phyloP scores from a whole-genome alignment of 768 basidiomycete species.

The Suillus brevipes region DNA sequence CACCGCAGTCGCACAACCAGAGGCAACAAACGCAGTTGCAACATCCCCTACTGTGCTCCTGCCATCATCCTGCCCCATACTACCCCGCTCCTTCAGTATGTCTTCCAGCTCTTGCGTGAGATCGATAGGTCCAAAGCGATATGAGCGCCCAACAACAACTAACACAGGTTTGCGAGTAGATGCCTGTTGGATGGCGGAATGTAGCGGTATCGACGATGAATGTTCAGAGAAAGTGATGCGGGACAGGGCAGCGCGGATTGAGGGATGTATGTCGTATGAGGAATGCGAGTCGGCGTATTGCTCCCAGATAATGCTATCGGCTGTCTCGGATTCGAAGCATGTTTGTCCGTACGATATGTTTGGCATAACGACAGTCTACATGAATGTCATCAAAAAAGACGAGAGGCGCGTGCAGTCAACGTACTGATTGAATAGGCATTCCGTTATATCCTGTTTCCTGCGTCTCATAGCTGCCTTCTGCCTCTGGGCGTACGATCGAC shows the following conservation, averaged over 20 bases:
- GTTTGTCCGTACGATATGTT: constrained; percentile 76
- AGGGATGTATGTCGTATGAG: constrained; percentile 11
- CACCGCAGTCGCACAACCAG: constrained; percentile 56
- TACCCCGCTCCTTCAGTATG: constrained; percentile 38
- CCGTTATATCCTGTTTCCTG: constrained; percentile 14
- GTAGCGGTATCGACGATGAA: constrained; percentile 54
- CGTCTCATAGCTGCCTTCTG: constrained; percentile 40
- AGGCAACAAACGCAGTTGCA: constrained; percentile 70
- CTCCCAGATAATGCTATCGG: constrained; percentile 79
- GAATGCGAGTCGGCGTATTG: constrained; percentile 44
- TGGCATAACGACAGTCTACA: constrained; percentile 48
- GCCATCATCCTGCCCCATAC: constrained; percentile 34
- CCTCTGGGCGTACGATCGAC: constrained; percentile 58
- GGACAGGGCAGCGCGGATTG: constrained; percentile 42
- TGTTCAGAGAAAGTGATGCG: constrained; percentile 63
- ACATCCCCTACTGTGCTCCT: constrained; percentile 86
- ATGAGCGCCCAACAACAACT: constrained; percentile 78
- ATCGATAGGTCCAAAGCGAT: constrained; percentile 61
- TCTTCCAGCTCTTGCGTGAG: constrained; percentile 59
- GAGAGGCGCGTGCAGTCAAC: constrained; percentile 11
- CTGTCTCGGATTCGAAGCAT: constrained; percentile 73
- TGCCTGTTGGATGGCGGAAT: constrained; percentile 49
- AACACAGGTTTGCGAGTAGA: constrained; percentile 42
- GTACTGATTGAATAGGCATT: constrained; percentile 4
- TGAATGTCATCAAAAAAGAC: constrained; percentile 8